A percentile compares a stretch with the other conserved stretches of the same genome.
Evolutionary conservation across 768 basidiomycete genomes (phyloP).

Genomic region (Mycena pura): DNA sequence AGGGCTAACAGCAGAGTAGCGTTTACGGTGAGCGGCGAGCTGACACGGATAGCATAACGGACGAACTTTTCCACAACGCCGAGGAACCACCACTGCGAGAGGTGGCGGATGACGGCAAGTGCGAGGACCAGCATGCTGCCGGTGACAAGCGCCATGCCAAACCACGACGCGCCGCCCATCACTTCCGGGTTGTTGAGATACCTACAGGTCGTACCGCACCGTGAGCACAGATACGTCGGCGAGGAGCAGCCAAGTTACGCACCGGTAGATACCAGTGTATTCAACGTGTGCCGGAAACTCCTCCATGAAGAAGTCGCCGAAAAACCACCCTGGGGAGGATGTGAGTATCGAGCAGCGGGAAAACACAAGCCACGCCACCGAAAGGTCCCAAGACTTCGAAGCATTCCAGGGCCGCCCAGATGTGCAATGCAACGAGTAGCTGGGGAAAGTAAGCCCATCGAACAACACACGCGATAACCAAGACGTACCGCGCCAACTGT

Average conservation of each 20-base stretch:
- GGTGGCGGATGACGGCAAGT: constrained; percentile 82
- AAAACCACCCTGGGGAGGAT: constrained; percentile 81
- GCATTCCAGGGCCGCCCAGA: constrained; percentile 90
- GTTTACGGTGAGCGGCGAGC: background rate
- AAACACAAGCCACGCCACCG: constrained; percentile 53
- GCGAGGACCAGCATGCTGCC: constrained; percentile 90
- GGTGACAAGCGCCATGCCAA: constrained; percentile 90
- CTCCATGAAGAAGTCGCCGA: constrained; percentile 96
- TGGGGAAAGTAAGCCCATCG: constrained; percentile 36
- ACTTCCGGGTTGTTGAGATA: constrained; percentile 96
- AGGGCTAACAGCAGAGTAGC: constrained; percentile 60
- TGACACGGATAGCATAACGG: no score
- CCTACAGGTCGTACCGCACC: constrained; percentile 42
- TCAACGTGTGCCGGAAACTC: constrained; percentile 89
- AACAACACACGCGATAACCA: background rate
- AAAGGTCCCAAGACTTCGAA: constrained; percentile 95
- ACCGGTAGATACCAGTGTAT: constrained; percentile 98
- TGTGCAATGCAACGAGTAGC: constrained; percentile 85
- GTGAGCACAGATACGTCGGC: background rate
- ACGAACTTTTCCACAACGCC: constrained; percentile 89
- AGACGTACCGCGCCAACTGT: constrained; percentile 81
- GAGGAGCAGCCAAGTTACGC: background rate
- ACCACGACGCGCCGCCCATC: constrained; percentile 95
- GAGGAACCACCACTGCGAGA: constrained; percentile 97
- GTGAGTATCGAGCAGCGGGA: background rate